Conservation (phyloP, 1,284 basidiomycete species). For the Pascua sp. region DNA sequence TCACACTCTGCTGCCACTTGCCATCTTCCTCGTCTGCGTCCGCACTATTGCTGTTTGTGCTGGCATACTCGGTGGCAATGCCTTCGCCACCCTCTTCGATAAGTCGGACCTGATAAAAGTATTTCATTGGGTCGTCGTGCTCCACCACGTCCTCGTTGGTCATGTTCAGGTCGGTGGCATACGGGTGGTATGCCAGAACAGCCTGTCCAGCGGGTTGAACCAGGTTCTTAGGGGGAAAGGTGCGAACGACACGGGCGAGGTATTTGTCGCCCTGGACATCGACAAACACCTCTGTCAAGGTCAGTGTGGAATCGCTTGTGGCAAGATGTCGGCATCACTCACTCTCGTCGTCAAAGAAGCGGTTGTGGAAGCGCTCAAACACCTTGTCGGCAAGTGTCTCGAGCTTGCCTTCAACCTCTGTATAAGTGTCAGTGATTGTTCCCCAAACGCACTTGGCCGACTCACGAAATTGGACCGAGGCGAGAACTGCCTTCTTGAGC, state of each 20-base stretch:
- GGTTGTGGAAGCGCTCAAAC: constrained; percentile 90
- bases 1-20: constrained; percentile 58
- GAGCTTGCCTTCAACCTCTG: constrained; percentile 91
- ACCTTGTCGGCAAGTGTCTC: constrained; percentile 92
- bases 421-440: constrained; percentile 1
- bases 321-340: constrained; percentile 42
- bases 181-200: constrained; percentile 44
- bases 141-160: constrained; percentile 66
- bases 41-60: constrained; percentile 15
- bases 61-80: constrained; percentile 22
- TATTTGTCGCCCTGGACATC: constrained; percentile 78
- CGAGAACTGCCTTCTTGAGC: constrained; percentile 85
- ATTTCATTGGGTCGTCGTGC: constrained; percentile 74
- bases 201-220: constrained; percentile 38
- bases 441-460: constrained; percentile 27
- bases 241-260: constrained; percentile 46
- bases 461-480: constrained; percentile 92
- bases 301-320: constrained; percentile 14
- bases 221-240: constrained; percentile 52
- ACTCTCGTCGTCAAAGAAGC: constrained; percentile 90
- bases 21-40: constrained; percentile 54
- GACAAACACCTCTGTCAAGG: constrained; percentile 66
- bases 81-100: constrained; percentile 38
- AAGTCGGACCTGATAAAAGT: constrained; percentile 84
- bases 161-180: constrained; percentile 75